Base-by-base conservation (phyloP, 331 rosid species). In the Acacia pycnantha region DNA sequence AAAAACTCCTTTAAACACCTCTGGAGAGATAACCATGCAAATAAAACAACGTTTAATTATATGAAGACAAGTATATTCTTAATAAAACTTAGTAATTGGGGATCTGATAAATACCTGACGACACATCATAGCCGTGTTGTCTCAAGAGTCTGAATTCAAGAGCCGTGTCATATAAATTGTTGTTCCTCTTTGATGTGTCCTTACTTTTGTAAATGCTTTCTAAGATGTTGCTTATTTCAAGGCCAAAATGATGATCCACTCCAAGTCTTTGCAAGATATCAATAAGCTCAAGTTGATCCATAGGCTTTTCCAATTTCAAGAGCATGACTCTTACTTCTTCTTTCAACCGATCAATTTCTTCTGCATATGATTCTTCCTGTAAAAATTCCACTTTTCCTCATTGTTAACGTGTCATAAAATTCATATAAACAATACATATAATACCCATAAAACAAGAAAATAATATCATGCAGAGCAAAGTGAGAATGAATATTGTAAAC, bases 111-210 rank as follows among this genome's bases (percentile, higher is more conserved):
- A 2, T 44, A 73, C 86, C 83, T 26, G 70, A 19, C 19, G 83
- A 82, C 27, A 79, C 72, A 31, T 51, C 18, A 74, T 62, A 74
- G 1, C 87, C 81, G 4, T 79, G 51, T 67, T 84, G 87, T 21
- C 84, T 68, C 12, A 47, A 43, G 66, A 84, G 41, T 35, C 81
- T 68, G 35, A 84, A 84, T 11, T 67, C 40, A 33, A 84, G 87
- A 69, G 84, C 27, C 3, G 69, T 75, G n/a, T 81, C 78, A 48
- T 79, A 18, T 67, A 79, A 47, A 14, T 68, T 56, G 14, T 7
- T 29, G 2, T 72, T 24, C 21, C 26, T 40, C 24, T 31, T 37
- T 26, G 2, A 5, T 4, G 0, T 4, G 3, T 48, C 6, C 1
- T 48, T 27, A 0, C 48, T 19, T 0, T 21, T 79, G 29, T 59